Base-by-base conservation (phyloP, 2,329 filamentous ascomycete species). In the Cercospora sp. region DNA sequence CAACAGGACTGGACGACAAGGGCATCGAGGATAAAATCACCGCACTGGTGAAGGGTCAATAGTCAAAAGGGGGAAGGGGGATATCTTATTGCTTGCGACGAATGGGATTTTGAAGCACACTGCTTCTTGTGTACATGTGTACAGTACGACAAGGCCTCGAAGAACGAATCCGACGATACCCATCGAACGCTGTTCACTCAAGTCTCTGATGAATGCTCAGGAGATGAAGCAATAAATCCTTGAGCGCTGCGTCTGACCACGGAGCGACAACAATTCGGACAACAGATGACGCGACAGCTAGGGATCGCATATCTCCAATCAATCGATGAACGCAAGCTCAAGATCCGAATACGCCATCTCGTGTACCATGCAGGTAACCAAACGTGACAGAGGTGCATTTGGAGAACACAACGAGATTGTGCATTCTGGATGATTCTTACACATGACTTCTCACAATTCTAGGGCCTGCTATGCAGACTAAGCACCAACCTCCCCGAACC, bases 1-100 rank as follows among this genome's bases (percentile, higher is more conserved):
- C n/a, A 18, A 18, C 71, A 90, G 89, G 88, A 70, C 80, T 92
- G 75, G 86, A 89, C 74, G 89, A 90, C 78, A 87, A 90, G 79
- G 86, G 89, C 74, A 91, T 92, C 71, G 90, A 91, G 80, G 86
- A 87, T 72, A 88, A 86, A 79, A 84, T 92, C 73, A 86, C 88
- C 65, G 82, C 83, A 62, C 79, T 92, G 70, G 89, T 90, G 64
- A 88, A 89, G 79, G 80, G 71, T 60, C 71, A 73, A 75, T 76
- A 73, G 67, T n/a, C 12, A 57, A 23, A 31, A 53, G n/a, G 26
- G 28, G 55, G 13, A 26, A 31, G 18, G 28, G 55, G 28, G 5
- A 59, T 9, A 33, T 59, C 31, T 31, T 20, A 30, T 59, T 33
- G 18, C 23, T 51, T n/a, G 42, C 26, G 23, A n/a, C 26, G 36